Conservation (phyloP, 306 rosid species). For the Sesbania bispinosa region DNA sequence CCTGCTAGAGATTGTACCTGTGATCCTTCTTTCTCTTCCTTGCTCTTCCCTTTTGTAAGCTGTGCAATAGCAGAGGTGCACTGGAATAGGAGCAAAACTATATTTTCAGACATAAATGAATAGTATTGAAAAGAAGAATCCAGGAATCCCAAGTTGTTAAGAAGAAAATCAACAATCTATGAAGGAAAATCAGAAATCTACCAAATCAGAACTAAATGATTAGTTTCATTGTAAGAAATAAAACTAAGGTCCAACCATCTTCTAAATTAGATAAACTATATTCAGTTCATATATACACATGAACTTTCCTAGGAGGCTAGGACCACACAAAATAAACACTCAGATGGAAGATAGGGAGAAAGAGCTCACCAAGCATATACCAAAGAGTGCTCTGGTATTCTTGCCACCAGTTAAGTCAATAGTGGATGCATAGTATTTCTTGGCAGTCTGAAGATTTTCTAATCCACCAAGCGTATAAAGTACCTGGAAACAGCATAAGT, state of each 20-base stretch:
- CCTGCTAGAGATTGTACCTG: constrained; percentile 81
- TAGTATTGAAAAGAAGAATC: neutral
- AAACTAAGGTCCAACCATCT: constrained; percentile 5
- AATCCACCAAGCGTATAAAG: constrained; percentile 96
- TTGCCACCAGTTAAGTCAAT: constrained; percentile 94
- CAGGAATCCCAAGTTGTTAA: neutral
- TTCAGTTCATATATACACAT: neutral
- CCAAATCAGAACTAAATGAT: neutral
- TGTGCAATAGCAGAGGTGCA: constrained; percentile 86
- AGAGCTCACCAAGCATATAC: constrained; percentile 88
- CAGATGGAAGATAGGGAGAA: constrained; percentile 17
- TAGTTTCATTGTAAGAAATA: constrained; percentile 1
- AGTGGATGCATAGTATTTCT: constrained; percentile 89
- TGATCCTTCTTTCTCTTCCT: constrained; percentile 86
- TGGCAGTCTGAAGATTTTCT: constrained; percentile 89
- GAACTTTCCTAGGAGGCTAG: no score
- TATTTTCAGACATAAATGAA: constrained; percentile 28
- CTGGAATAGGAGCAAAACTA: constrained; percentile 39
- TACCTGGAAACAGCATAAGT: constrained; percentile 47
- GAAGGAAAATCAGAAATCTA: constrained; percentile 12
- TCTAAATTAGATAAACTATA: neutral
- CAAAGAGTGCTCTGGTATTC: constrained; percentile 86
- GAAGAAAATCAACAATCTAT: constrained; percentile 12
- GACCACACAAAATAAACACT: neutral
- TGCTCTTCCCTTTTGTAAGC: constrained; percentile 75